Conservation (phyloP, 2,329 filamentous ascomycete species). For the Apiospora saccharicola region DNA sequence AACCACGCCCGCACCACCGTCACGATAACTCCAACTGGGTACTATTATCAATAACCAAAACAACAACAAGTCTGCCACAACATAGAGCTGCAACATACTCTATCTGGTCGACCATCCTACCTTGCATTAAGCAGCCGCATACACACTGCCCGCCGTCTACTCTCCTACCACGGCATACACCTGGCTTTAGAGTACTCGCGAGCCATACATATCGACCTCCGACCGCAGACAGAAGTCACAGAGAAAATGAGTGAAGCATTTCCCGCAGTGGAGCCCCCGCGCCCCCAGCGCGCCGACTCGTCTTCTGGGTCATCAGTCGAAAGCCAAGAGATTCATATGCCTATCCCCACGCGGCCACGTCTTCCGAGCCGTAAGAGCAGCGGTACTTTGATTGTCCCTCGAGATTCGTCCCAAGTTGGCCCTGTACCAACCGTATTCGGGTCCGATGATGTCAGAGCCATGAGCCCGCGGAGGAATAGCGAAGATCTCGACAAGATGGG, state of each 20-base stretch:
- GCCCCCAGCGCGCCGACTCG: slow-evolving; percentile 40
- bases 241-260: slow-evolving; percentile 20
- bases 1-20: background rate
- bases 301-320: slow-evolving; percentile 40
- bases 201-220: background rate
- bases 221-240: background rate
- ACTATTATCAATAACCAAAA: no score
- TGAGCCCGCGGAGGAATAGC: slow-evolving; percentile 91
- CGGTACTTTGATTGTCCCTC: slow-evolving; percentile 82
- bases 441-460: slow-evolving; percentile 87
- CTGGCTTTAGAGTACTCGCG: background rate
- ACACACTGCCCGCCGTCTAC: background rate
- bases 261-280: slow-evolving; percentile 14
- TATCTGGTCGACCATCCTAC: background rate
- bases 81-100: background rate
- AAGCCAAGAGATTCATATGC: slow-evolving; percentile 53
- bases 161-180: background rate
- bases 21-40: background rate
- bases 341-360: slow-evolving; percentile 67
- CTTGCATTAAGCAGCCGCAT: background rate
- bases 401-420: slow-evolving; percentile 77
- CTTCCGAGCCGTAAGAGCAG: slow-evolving; percentile 79
- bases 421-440: slow-evolving; percentile 79
- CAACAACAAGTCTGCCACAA: background rate
- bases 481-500: slow-evolving; percentile 90